Base-by-base conservation (phyloP, 179 eudicot genomes). In the Amaranthus tricolor region DNA sequence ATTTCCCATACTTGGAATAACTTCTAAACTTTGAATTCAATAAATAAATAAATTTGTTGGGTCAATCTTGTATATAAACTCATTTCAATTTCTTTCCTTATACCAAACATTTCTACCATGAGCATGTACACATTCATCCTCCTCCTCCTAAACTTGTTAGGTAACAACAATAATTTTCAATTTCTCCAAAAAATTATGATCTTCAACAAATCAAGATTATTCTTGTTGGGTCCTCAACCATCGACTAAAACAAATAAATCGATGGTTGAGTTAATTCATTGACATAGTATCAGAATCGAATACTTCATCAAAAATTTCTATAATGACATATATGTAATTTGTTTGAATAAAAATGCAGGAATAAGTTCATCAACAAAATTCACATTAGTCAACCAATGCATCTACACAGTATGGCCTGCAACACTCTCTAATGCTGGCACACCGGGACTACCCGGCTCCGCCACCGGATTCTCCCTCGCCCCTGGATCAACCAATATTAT, bases 391-490 rank as follows among this genome's bases (percentile, higher is more conserved):
- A 92, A 89, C 85, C 80, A 81, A 66, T 92, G 97, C 71, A 74
- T 59, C 68, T 82, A 88, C 85, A 74, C 91, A 1, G 79, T 93
- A 20, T 93, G 98, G 96, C 96, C 98, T 1, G 92, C 92, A 2
- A 68, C 89, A 21, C 82, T 91, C 24, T 83, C 96, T 17, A 74
- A 85, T 12, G 92, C 94, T 66, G 91, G 92, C 59, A 85, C 81
- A 0, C 13, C 90, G 0, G 86, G 55, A 0, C 89, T 86, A 43
- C 71, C 92, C 15, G 52, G 84, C 61, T 77, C 91, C 43, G 48
- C 87, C 70, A 85, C 92, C 61, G 92, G 91, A 9, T 88, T 89
- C 79, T 0, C 77, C 16, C 91, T 93, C 76, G 65, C 66, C 67
- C 52, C 87, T 8, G 85, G 87, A 62, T 76, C 83, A 64, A 72